Conservation (phyloP, 768 basidiomycete species). For the Boletus insuetus region DNA sequence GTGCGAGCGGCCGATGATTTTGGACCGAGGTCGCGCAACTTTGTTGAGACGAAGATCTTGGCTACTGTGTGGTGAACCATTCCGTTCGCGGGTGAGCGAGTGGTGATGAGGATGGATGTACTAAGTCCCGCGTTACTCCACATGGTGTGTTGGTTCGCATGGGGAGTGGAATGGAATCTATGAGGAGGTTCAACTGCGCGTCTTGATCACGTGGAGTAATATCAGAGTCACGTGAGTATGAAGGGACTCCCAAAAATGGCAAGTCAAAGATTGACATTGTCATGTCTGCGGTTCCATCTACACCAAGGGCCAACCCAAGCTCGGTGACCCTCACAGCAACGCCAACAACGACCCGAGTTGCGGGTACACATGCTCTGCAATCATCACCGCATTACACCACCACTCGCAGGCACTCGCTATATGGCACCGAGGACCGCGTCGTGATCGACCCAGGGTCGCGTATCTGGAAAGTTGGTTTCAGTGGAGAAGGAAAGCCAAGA, state of each 20-base stretch:
- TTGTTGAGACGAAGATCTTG: constrained; percentile 25
- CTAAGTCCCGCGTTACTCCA: constrained; percentile 29
- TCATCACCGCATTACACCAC: constrained; percentile 83
- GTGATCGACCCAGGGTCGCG: constrained; percentile 93
- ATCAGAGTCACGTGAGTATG: constrained; percentile 10
- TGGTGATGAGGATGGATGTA: constrained; percentile 25
- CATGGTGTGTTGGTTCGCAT: constrained; percentile 11
- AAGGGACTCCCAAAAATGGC: not conserved
- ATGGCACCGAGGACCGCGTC: constrained; percentile 94
- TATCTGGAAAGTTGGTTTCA: constrained; percentile 97
- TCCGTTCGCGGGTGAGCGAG: constrained; percentile 24
- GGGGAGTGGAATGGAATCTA: not conserved
- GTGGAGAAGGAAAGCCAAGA: constrained; percentile 88
- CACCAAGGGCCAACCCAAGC: constrained; percentile 27
- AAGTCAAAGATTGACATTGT: not conserved
- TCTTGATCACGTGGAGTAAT: constrained; percentile 19
- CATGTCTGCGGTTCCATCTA: constrained; percentile 37
- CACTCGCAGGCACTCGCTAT: constrained; percentile 86
- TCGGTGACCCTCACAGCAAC: constrained; percentile 40
- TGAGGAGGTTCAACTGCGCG: constrained; percentile 12
- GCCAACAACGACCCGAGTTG: constrained; percentile 53
- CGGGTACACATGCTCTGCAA: constrained; percentile 49
- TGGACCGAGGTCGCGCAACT: constrained; percentile 25
- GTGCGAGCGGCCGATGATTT: constrained; percentile 20
- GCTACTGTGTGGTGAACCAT: constrained; percentile 29